phyloP scores from a whole-genome alignment of 2,329 filamentous ascomycete genomes.

The Fusarium nurragi region DNA sequence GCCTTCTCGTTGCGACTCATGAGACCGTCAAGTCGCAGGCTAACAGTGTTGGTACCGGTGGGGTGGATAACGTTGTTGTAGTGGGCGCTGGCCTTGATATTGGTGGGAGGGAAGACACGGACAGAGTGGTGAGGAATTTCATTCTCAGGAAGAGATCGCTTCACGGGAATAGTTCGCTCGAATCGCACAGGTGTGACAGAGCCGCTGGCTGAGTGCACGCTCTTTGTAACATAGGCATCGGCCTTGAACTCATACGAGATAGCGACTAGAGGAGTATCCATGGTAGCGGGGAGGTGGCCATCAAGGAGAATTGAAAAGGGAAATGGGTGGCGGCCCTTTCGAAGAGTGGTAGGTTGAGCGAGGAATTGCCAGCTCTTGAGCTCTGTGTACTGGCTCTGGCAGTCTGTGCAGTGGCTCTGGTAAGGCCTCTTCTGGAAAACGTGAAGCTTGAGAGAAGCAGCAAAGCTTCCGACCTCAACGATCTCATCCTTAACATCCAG shows the following conservation, averaged over 20 bases:
- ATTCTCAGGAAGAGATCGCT: slow-evolving; percentile 78
- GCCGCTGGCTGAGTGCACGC: slow-evolving; percentile 53
- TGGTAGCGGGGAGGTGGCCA: slow-evolving; percentile 85
- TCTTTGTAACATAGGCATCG: slow-evolving; percentile 68
- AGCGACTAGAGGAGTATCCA: slow-evolving; percentile 75
- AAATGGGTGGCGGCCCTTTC: slow-evolving; percentile 74
- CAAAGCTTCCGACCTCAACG: slow-evolving; percentile 76
- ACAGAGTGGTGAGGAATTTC: slow-evolving; percentile 87
- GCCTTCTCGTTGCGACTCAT: slow-evolving; percentile 73
- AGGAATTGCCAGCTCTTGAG: slow-evolving; percentile 84
- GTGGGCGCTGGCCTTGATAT: slow-evolving; percentile 86
- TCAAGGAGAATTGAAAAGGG: slow-evolving; percentile 89
- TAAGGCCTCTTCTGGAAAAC: slow-evolving; percentile 85
- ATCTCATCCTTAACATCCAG: slow-evolving; percentile 74
- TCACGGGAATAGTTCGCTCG: slow-evolving; percentile 74
- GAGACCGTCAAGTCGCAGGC: slow-evolving; percentile 86
- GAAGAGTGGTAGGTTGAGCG: slow-evolving; percentile 61
- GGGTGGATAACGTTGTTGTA: slow-evolving; percentile 87
- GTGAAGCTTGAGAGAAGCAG: slow-evolving; percentile 75
- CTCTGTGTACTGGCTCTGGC: slow-evolving; percentile 75
- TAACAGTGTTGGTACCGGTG: slow-evolving; percentile 81
- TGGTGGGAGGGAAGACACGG: slow-evolving; percentile 95
- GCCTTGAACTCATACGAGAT: slow-evolving; percentile 84
- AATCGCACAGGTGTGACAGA: slow-evolving; percentile 66
- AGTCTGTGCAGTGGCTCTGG: slow-evolving; percentile 79